Evolutionary conservation across 179 eudicot genomes (phyloP).

Genomic region (Drosera spatulata): DNA sequence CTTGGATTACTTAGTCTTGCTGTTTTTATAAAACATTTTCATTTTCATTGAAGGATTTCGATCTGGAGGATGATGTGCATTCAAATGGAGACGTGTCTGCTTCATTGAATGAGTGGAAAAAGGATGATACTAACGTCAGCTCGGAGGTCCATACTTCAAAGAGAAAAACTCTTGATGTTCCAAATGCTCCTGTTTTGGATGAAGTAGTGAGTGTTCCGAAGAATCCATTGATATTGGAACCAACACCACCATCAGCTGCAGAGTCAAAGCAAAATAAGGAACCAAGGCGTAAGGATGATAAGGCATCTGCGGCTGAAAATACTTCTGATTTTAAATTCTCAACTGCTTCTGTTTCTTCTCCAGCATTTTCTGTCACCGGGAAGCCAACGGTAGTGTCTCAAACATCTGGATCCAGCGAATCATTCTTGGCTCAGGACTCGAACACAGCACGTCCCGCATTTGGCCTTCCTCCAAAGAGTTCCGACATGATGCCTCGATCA

Average conservation of each 20-base stretch:
- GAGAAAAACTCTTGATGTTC: slow-evolving; percentile 12
- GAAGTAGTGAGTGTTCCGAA: slow-evolving; percentile 11
- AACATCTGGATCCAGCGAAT: slow-evolving; percentile 13
- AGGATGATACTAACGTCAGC: background rate
- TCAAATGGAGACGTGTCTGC: slow-evolving; percentile 27
- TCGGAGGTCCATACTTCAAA: slow-evolving; percentile 13
- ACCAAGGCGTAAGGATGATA: slow-evolving; percentile 14
- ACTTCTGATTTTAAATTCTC: slow-evolving; percentile 14
- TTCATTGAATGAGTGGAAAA: slow-evolving; percentile 16
- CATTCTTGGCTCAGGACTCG: slow-evolving; percentile 14
- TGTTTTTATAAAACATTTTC: background rate
- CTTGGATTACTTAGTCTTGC: too few species aligned
- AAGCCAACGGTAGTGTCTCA: slow-evolving; percentile 14
- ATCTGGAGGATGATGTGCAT: slow-evolving; percentile 49
- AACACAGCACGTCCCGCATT: slow-evolving; percentile 14
- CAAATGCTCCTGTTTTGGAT: slow-evolving; percentile 4
- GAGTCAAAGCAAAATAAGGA: slow-evolving; percentile 13
- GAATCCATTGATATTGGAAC: slow-evolving; percentile 12
- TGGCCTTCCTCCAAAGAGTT: slow-evolving; percentile 15
- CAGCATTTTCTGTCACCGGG: slow-evolving; percentile 12
- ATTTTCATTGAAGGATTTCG: slow-evolving; percentile 23
- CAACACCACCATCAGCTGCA: slow-evolving; percentile 11
- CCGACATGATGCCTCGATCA: slow-evolving; percentile 23
- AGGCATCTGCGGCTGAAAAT: slow-evolving; percentile 13
- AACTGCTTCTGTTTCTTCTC: slow-evolving; percentile 6